Percentiles rank a stretch among this genome's conserved stretches.
These are phyloP conservation scores for Trichophyton equinum DNA, from an alignment of 2,329 filamentous ascomycete genomes.

Conservation along the genomic window DNA sequence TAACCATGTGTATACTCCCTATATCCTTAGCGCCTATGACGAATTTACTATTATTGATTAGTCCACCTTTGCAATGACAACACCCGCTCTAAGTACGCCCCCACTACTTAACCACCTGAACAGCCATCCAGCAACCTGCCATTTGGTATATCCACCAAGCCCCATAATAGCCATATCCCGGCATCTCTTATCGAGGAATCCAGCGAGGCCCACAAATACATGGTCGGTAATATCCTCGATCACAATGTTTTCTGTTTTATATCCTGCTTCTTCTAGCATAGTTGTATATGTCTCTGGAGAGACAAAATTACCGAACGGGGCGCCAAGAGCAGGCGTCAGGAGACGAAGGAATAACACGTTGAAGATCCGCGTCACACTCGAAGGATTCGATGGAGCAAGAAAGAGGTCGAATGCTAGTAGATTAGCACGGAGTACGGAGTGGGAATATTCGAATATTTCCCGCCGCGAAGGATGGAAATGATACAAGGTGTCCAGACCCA, in stretches of 20 bases:
- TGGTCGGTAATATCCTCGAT: constrained; percentile 42
- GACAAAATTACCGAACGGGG: constrained; percentile 40
- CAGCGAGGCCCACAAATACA: constrained; percentile 40
- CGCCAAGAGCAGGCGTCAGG: constrained; percentile 37
- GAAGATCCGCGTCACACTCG: constrained; percentile 11
- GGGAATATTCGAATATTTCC: constrained; percentile 35
- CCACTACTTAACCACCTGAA: constrained; percentile 12
- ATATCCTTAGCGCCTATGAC: not conserved
- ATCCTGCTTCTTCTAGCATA: constrained; percentile 39
- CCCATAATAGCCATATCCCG: constrained; percentile 24
- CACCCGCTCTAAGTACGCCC: constrained; percentile 11
- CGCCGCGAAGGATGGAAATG: constrained; percentile 44
- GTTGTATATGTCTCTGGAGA: constrained; percentile 35
- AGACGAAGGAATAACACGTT: constrained; percentile 28
- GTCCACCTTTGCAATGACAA: constrained; percentile 9
- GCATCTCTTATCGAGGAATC: constrained; percentile 32
- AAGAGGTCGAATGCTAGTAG: constrained; percentile 47
- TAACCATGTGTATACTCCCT: not conserved
- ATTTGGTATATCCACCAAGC: constrained; percentile 17
- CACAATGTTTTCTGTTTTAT: constrained; percentile 30
- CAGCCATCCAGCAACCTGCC: constrained; percentile 13
- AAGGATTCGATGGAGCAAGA: constrained; percentile 16
- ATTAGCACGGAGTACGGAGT: constrained; percentile 33
- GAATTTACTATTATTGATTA: not conserved
- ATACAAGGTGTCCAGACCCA: constrained; percentile 46